These are phyloP conservation scores for Elymus sibiricus DNA, from an alignment of 176 grass and related monocot species.

Conservation along the genomic window DNA sequence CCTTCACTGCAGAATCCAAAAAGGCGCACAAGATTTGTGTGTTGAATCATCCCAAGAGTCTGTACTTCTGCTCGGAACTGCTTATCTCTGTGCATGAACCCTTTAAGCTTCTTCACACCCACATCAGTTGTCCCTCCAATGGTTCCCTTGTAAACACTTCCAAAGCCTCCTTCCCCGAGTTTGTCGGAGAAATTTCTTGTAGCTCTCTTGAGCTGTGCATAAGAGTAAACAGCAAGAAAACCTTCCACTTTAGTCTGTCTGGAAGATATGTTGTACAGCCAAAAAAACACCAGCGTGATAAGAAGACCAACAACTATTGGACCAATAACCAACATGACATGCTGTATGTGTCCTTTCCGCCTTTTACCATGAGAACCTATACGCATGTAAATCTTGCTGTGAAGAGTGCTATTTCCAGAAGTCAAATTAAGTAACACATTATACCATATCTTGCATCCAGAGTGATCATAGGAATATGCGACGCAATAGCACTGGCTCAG, in stretches of 20 bases:
- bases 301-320: background rate
- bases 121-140: background rate
- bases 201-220: conserved; percentile 9
- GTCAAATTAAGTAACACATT: conserved; percentile 14
- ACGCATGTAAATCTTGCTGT: conserved; percentile 9
- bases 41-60: conserved; percentile 33
- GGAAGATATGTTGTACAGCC: background rate
- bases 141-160: conserved; percentile 20
- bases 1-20: conserved; percentile 20
- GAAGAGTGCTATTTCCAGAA: background rate
- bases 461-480: conserved; percentile 28
- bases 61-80: conserved; percentile 33
- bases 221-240: conserved; percentile 22
- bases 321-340: background rate
- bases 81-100: conserved; percentile 8
- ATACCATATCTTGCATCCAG: conserved; percentile 35
- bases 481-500: conserved; percentile 36
- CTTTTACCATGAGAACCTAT: conserved; percentile 21
- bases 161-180: conserved; percentile 35
- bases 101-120: conserved; percentile 31
- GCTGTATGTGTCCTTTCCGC: background rate
- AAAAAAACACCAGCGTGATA: background rate
- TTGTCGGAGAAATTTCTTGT: conserved; percentile 24
- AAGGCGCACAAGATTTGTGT: conserved; percentile 29
- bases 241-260: conserved; percentile 8